Evolutionary conservation across 2,329 filamentous ascomycete genomes (phyloP), one percentile per base, ranked within the genome.

Genomic region (Aspergillus versicolor): DNA sequence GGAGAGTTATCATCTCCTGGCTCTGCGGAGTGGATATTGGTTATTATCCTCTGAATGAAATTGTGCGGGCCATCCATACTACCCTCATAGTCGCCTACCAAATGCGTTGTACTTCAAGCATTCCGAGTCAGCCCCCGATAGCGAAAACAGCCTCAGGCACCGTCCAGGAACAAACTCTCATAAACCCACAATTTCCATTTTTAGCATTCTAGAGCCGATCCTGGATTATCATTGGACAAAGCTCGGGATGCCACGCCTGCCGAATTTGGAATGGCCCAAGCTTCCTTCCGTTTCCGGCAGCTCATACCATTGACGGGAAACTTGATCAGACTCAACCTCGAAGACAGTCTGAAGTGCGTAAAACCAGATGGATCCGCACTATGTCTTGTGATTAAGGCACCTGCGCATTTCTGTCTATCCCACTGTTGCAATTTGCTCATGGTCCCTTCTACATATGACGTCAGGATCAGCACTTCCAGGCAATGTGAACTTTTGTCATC

Each of bases 271-370:
- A 19, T 15, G 41, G 21, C 4, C 37, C 32, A 7, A 34, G 50
- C 41, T 52, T 34, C 30, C 27, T 52, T 37, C 50, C 50, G 50
- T 38, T 52, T 52, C 21, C 50, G 30, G 30, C 13, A 42, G 44
- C 30, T 30, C 9, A 30, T 4, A 24, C 24, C 24, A 24, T 7
- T 24, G 5, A 24, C 7, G 7, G 24, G 9, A 30, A 30, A 30
- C 27, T 30, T 30, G 27, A 30, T 30, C 27, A 11, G 27, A 30
- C 9, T 30, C 27, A 30, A 11, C 8, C 8, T 9, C 8, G 9
- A 30, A 30, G 27, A 30, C 27, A 30, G 8, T 30, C 27, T 30
- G 27, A 9, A 30, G 27, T 9, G 8, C 8, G 24, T 27, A 30
- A 9, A 30, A 9, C 27, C 8, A 3, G 27, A 30, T 30, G 4